Percentiles rank a stretch among this genome's conserved stretches.
Evolutionary conservation across 2,329 filamentous ascomycete genomes (phyloP).

Genomic region (Stagonosporopsis vannaccii): DNA sequence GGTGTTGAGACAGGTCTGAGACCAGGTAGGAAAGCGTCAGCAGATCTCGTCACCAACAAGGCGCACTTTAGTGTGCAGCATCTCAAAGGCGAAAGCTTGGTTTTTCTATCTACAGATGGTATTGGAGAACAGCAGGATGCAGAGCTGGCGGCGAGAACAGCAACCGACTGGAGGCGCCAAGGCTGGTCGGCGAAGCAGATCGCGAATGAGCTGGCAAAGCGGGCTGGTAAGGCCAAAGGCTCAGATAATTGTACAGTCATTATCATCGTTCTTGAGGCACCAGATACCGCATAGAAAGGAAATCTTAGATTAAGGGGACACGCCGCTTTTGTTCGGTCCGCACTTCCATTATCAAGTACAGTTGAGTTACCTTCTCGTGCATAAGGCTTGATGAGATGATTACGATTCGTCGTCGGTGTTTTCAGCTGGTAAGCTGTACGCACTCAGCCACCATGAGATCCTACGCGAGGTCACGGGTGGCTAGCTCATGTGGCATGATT

Average conservation of each 20-base stretch:
- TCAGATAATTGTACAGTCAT: constrained; percentile 37
- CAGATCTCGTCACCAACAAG: constrained; percentile 34
- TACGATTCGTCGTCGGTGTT: background rate
- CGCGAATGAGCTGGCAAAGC: constrained; percentile 24
- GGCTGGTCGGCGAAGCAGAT: constrained; percentile 27
- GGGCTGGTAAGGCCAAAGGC: constrained; percentile 21
- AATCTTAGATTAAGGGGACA: background rate
- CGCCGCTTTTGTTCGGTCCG: background rate
- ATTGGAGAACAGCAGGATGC: constrained; percentile 30
- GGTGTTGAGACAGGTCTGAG: constrained; percentile 35
- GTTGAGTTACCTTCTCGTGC: background rate
- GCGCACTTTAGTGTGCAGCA: constrained; percentile 29
- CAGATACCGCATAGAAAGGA: background rate
- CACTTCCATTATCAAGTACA: background rate
- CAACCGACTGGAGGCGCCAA: constrained; percentile 23
- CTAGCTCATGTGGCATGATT: background rate
- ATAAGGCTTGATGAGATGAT: background rate
- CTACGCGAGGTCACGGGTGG: background rate
- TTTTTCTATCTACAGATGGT: constrained; percentile 34
- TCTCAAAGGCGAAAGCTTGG: constrained; percentile 25
- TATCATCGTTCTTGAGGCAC: constrained; percentile 18
- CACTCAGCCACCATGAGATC: constrained; percentile 4
- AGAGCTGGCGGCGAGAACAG: constrained; percentile 26
- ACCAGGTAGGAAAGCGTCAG: constrained; percentile 28
- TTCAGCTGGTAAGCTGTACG: constrained; percentile 2